These are phyloP conservation scores for Diddensiella caesifluorescens DNA, from an alignment of 805 yeast species.

Conservation along the genomic window DNA sequence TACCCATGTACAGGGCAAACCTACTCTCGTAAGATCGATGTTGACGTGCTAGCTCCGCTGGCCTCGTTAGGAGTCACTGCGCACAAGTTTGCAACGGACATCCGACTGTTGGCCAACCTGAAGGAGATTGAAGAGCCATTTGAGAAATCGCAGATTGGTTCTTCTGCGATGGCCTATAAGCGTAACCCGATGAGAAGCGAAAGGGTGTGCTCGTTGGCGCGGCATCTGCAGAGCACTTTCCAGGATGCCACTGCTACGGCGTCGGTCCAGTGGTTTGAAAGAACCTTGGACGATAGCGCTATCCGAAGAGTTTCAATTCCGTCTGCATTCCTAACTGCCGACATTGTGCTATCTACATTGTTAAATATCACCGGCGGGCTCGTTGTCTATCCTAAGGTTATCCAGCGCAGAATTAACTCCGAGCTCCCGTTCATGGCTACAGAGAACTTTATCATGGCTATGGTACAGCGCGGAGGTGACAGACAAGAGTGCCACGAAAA, in stretches of 20 bases:
- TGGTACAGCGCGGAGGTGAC: constrained; percentile 96
- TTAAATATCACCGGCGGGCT: constrained; percentile 90
- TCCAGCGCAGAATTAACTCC: constrained; percentile 88
- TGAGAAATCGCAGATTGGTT: constrained; percentile 97
- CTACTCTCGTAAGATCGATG: constrained; percentile 96
- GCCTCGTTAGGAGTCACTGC: constrained; percentile 94
- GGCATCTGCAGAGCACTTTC: constrained; percentile 88
- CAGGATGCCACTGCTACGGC: constrained; percentile 95
- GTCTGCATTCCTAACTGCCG: constrained; percentile 93
- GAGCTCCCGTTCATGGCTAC: constrained; percentile 99
- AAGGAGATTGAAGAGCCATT: constrained; percentile 98
- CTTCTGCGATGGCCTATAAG: constrained; percentile 98
- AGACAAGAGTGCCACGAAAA: constrained; percentile 98
- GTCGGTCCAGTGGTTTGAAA: constrained; percentile 98
- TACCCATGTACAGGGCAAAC: constrained; percentile 99
- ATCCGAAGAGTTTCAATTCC: constrained; percentile 96
- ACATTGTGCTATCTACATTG: constrained; percentile 82
- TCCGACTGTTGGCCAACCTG: constrained; percentile 90
- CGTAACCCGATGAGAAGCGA: constrained; percentile 99
- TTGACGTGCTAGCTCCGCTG: constrained; percentile 87
- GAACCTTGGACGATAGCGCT: constrained; percentile 97
- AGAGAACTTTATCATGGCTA: constrained; percentile 98
- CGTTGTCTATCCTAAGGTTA: constrained; percentile 97
- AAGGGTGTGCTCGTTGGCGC: constrained; percentile 95
- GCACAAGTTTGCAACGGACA: constrained; percentile 96